A percentile compares a stretch with the other conserved stretches of the same genome.
Conservation (phyloP, 441 rosid species). For the Viola pubescens region DNA sequence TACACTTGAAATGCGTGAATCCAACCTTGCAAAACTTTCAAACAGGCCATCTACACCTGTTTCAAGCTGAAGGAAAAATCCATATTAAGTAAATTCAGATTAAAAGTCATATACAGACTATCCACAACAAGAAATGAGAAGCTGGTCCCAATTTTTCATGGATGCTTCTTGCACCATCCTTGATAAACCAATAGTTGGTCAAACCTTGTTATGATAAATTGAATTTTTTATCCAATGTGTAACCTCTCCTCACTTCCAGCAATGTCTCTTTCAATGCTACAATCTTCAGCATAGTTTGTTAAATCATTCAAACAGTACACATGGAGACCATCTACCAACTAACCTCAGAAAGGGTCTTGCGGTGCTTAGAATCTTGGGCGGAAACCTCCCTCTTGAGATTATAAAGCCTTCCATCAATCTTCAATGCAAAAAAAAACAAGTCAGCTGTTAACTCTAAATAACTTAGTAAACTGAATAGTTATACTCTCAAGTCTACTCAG, state of each 20-base stretch:
- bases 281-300: conserved; percentile 1
- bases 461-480: conserved; percentile 4
- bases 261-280: too few relatives aligned
- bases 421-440: conserved; percentile 23
- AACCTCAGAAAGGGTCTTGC: conserved; percentile 92
- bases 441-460: conserved; percentile 9
- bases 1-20: conserved; percentile 96
- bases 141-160: too few relatives aligned
- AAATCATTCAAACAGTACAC: conserved; percentile 1
- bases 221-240: too few relatives aligned
- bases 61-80: conserved; percentile 54
- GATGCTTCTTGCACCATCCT: too few relatives aligned
- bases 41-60: conserved; percentile 96
- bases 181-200: too few relatives aligned
- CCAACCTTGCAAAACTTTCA: conserved; percentile 97
- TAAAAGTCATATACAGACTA: neutral
- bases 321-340: conserved; percentile 16
- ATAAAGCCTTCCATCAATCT: conserved; percentile 87
- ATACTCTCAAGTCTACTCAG: neutral
- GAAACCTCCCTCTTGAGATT: conserved; percentile 90
- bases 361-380: conserved; percentile 86
- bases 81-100: conserved; percentile 1
- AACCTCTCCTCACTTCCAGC: too few relatives aligned
- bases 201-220: too few relatives aligned
- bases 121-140: too few relatives aligned